Percentiles rank a stretch among this genome's conserved stretches.
Conservation (phyloP, 306 rosid species). For the Carpinus viminea region DNA sequence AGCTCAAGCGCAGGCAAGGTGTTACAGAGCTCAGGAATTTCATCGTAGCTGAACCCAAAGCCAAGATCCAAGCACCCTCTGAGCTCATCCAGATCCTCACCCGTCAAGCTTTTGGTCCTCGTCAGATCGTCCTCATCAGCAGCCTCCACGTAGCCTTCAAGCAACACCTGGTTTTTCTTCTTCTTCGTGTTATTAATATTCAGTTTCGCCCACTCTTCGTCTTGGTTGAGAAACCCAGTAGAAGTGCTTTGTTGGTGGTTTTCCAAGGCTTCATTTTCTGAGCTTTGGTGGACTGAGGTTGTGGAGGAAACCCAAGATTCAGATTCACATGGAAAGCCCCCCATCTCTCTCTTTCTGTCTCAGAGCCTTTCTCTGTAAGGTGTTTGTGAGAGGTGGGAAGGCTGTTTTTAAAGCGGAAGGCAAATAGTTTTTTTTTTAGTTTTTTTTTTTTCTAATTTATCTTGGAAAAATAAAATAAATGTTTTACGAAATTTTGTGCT, state of each 20-base stretch:
- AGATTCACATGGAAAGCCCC: conserved; percentile 6
- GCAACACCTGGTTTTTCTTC: conserved; percentile 62
- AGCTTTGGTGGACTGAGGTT: conserved; percentile 7
- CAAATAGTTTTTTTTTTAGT: neutral
- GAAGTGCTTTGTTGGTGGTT: neutral
- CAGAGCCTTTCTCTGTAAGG: neutral
- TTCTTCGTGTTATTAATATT: conserved; percentile 15
- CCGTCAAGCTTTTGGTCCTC: conserved; percentile 74
- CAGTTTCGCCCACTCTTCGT: conserved; percentile 6
- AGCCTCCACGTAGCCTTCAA: conserved; percentile 63
- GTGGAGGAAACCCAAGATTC: conserved; percentile 32
- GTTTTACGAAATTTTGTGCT: neutral
- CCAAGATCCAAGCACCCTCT: conserved; percentile 90
- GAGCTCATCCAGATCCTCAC: conserved; percentile 80
- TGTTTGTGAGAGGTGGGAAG: neutral
- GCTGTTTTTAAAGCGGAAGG: conserved; percentile 10
- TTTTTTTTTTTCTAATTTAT: neutral
- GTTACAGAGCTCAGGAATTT: conserved; percentile 85
- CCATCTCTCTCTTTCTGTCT: conserved; percentile 26
- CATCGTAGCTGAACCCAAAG: conserved; percentile 83
- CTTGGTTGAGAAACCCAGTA: conserved; percentile 4
- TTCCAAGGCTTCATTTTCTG: conserved; percentile 10
- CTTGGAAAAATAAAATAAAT: neutral
- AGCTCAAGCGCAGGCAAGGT: conserved; percentile 85
- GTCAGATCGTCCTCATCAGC: conserved; percentile 54